Evolutionary conservation across 345 rosid species (phyloP).

Genomic region (Aquilaria sinensis): DNA sequence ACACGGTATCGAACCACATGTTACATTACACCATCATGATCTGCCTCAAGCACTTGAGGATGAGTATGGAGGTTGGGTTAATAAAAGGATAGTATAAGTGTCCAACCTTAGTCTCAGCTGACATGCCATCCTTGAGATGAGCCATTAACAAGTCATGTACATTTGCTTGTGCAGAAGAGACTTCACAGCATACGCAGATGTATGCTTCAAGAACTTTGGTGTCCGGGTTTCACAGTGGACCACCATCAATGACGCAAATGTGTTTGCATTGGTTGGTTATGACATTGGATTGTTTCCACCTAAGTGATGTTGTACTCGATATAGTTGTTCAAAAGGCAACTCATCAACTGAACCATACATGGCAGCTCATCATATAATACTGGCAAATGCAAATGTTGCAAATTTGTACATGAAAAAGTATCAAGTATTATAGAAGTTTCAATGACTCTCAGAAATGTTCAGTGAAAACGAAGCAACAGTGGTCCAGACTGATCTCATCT

Average conservation of each 20-base stretch:
- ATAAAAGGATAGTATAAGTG: conserved; percentile 42
- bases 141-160: conserved; percentile 3
- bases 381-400: conserved; percentile 66
- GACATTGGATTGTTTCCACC: conserved; percentile 32
- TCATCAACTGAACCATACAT: conserved; percentile 68
- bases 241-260: conserved; percentile 69
- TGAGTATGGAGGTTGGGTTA: conserved; percentile 70
- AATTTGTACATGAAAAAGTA: conserved; percentile 46
- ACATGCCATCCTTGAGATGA: background rate
- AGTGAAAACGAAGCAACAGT: no score
- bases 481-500: no score
- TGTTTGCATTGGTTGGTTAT: conserved; percentile 30
- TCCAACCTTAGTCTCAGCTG: background rate
- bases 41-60: conserved; percentile 66
- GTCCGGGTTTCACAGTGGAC: conserved; percentile 57
- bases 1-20: conserved; percentile 61
- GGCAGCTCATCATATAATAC: conserved; percentile 53
- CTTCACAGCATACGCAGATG: conserved; percentile 48
- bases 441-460: no score
- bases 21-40: conserved; percentile 46
- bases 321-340: conserved; percentile 35
- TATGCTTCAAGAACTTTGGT: conserved; percentile 76
- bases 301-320: conserved; percentile 30
- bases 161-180: conserved; percentile 57
- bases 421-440: conserved; percentile 29